Evolutionary conservation across 2,329 filamentous ascomycete species (phyloP), one percentile per base, ranked within the genome.

Genomic region (Aureobasidium pullulans): DNA sequence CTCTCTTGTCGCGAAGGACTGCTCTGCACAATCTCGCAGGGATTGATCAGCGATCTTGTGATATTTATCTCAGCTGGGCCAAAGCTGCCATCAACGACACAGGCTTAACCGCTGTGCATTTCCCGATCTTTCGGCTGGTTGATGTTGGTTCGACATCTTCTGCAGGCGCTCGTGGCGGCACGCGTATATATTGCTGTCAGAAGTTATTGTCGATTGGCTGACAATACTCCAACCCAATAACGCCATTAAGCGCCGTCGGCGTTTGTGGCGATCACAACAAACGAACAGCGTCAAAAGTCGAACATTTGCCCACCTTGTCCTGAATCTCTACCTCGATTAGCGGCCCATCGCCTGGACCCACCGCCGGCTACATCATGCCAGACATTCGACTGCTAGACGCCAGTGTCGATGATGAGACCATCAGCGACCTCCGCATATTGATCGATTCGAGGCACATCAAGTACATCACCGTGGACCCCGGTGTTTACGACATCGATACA

Each of bases 401-500:
- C 9, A 61, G 58, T 37, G 62, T 56, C n/a, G 63, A 66, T 39
- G 47, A 49, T 13, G 62, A 63, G 3, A 36, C n/a, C 13, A 19
- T 28, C 19, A 71, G 72, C 65, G 68, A 75, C 49, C 74, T 73
- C 57, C 72, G 75, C 47, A 67, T 76, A 52, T 67, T 76, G 1
- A 67, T 76, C 34, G 66, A 73, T 60, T 64, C 63, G 28, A 67
- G 67, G 23, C 60, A 69, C 56, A 66, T 77, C 66, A 77, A 76
- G 65, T 77, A 77, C 61, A 64, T 77, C 34, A 73, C 69, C 11
- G 67, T 77, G 31, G 72, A 72, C 8, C 62, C 69, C 10, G 70
- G 72, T 52, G 57, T 72, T 3, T 69, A 71, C 48, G 65, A 67
- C 31, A 59, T 58, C 16, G 67, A 71, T 37, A 70, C 75, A 57